Conservation (phyloP, 1,139 yeast genomes). For the Yamadazyma triangularis region DNA sequence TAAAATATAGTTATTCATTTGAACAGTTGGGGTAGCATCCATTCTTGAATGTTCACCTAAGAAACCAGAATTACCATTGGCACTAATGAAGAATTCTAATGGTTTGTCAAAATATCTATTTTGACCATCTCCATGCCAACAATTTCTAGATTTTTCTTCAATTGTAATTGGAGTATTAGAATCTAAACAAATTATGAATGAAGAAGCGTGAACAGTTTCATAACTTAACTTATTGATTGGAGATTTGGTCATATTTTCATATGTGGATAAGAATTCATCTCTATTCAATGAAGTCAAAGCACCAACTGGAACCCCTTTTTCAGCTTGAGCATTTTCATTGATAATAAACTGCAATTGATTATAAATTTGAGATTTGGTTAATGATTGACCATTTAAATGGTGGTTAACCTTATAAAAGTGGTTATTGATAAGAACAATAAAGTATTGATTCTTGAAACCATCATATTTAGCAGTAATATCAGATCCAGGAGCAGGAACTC, state of each 20-base stretch:
- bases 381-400: slow-evolving; percentile 51
- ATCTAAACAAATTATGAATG: slow-evolving; percentile 81
- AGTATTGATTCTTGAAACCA: slow-evolving; percentile 58
- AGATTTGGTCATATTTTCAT: slow-evolving; percentile 52
- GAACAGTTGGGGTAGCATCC: slow-evolving; percentile 97
- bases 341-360: slow-evolving; percentile 58
- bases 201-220: slow-evolving; percentile 67
- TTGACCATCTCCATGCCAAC: slow-evolving; percentile 93
- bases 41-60: slow-evolving; percentile 95
- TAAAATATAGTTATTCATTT: slow-evolving; percentile 75
- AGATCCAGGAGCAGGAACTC: slow-evolving; percentile 63
- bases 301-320: slow-evolving; percentile 57
- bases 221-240: slow-evolving; percentile 58
- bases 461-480: slow-evolving; percentile 54
- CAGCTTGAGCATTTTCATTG: slow-evolving; percentile 37
- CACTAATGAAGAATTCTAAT: slow-evolving; percentile 74
- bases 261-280: slow-evolving; percentile 70
- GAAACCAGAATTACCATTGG: slow-evolving; percentile 87
- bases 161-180: slow-evolving; percentile 68
- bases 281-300: slow-evolving; percentile 81
- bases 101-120: slow-evolving; percentile 95
- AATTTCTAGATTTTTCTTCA: slow-evolving; percentile 79
- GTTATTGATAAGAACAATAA: slow-evolving; percentile 71
- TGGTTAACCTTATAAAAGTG: slow-evolving; percentile 79
- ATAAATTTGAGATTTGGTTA: slow-evolving; percentile 62